These are phyloP conservation scores for Exserohilum turcica DNA, from an alignment of 2,329 filamentous ascomycete genomes.

Conservation along the genomic window DNA sequence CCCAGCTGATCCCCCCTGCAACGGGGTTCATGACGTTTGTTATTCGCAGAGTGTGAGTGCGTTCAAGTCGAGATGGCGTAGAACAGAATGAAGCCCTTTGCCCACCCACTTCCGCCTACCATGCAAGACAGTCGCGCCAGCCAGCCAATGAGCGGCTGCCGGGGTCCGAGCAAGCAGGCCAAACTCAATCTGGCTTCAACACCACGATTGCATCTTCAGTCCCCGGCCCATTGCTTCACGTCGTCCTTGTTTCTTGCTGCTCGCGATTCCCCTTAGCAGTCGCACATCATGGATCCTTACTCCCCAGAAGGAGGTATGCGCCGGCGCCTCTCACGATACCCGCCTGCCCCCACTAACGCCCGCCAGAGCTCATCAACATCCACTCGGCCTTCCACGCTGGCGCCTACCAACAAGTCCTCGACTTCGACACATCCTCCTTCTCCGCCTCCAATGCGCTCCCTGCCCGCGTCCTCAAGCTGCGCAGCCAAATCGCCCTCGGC, in stretches of 20 bases:
- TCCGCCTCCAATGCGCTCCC: conserved; percentile 77
- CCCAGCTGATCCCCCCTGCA: conserved; percentile 28
- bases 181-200: conserved; percentile 44
- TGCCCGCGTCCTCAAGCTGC: conserved; percentile 77
- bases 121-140: background rate
- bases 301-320: conserved; percentile 64
- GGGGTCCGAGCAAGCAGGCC: conserved; percentile 36
- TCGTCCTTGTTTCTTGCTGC: conserved; percentile 3
- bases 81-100: too few relatives aligned
- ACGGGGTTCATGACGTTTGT: conserved; percentile 34
- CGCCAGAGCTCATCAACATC: conserved; percentile 67
- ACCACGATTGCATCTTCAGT: conserved; percentile 18
- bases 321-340: background rate
- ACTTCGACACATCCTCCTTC: conserved; percentile 81
- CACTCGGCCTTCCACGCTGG: conserved; percentile 72
- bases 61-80: too few relatives aligned
- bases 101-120: background rate
- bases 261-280: background rate
- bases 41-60: conserved; percentile 27
- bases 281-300: conserved; percentile 59
- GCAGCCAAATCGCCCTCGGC: conserved; percentile 81
- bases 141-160: conserved; percentile 27
- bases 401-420: conserved; percentile 83
- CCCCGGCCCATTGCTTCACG: conserved; percentile 10
- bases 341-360: conserved; percentile 19